Evolutionary conservation across 73 alveolate species (phyloP), one percentile per base, ranked within the genome.

Genomic region (Blepharisma stoltei): DNA sequence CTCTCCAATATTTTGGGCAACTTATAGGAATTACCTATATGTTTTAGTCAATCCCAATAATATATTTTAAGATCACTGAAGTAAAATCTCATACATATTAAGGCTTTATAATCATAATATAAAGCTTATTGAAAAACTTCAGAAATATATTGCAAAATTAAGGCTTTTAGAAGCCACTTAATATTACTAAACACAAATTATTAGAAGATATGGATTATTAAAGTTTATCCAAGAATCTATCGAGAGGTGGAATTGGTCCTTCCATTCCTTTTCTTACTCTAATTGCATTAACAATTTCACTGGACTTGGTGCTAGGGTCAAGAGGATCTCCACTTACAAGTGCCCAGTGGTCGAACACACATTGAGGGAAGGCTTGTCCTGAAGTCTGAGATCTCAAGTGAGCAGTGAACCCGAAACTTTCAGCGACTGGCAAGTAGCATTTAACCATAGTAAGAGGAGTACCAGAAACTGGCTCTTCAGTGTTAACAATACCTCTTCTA

Each of bases 301-400:
- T 78, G 66, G 95, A 55, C 85, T 88, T 89, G 77, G 94, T 54
- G 55, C 88, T 91, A 66, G 81, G 90, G 67, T 95, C 97, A 68
- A 77, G 54, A 46, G 97, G 96, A 81, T 92, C 95, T 7, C 96
- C 96, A 21, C 37, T 82, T 52, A 89, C 53, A 80, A 52, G 66
- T 71, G 82, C 99, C 99, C 99, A 97, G 85, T 97, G 99, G 71
- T 91, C 98, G 89, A 97, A 95, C 81, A 92, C 97, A 83, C 99
- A 97, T 86, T 97, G 98, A 7, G 99, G 99, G 97, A 96, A 97
- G 80, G 99, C 99, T 93, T 97, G 90, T 66, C 99, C 99, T 70
- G 97, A 93, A 67, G 99, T 97, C 78, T 88, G 84, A 68, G 95
- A 89, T 81, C 99, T 88, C 88, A 97, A 84, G 79, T 95, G 97